These are phyloP conservation scores for Auriculariales sp. DNA, from an alignment of 768 basidiomycete species.

Conservation along the genomic window DNA sequence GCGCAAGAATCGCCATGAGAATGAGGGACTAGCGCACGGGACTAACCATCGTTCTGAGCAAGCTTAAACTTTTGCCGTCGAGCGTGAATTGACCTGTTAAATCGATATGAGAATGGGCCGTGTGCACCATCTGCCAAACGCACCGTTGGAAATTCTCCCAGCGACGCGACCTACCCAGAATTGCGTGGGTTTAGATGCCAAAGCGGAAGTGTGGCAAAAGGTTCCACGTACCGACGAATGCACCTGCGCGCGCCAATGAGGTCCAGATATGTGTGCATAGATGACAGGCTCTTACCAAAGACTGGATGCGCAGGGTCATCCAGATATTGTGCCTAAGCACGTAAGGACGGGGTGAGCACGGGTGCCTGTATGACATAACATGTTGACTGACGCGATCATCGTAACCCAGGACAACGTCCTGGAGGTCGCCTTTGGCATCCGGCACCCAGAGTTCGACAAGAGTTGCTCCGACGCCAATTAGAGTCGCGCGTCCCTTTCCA, in stretches of 20 bases:
- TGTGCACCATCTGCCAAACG: neutral
- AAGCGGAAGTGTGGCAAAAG: conserved; percentile 22
- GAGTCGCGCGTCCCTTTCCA: conserved; percentile 39
- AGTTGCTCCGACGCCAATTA: conserved; percentile 42
- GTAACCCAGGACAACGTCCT: conserved; percentile 44
- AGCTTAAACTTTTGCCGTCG: conserved; percentile 22
- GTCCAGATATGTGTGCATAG: neutral
- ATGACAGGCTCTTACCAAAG: conserved; percentile 13
- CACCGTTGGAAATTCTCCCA: neutral
- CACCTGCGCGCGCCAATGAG: neutral
- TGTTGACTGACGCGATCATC: conserved; percentile 24
- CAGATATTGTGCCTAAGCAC: neutral
- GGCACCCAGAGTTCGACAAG: conserved; percentile 42
- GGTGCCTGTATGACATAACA: neutral
- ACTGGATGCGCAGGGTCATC: conserved; percentile 22
- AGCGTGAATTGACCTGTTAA: neutral
- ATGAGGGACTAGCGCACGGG: too few species aligned
- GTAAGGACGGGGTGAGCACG: too few species aligned
- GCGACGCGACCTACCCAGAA: neutral
- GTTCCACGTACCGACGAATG: conserved; percentile 7
- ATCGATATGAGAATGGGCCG: neutral
- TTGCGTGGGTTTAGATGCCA: neutral
- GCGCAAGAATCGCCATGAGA: too few species aligned
- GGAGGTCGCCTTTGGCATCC: conserved; percentile 28
- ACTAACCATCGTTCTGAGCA: conserved; percentile 29